phyloP scores from a whole-genome alignment of 2,329 filamentous ascomycete species.

The Akanthomyces dipterigenus region DNA sequence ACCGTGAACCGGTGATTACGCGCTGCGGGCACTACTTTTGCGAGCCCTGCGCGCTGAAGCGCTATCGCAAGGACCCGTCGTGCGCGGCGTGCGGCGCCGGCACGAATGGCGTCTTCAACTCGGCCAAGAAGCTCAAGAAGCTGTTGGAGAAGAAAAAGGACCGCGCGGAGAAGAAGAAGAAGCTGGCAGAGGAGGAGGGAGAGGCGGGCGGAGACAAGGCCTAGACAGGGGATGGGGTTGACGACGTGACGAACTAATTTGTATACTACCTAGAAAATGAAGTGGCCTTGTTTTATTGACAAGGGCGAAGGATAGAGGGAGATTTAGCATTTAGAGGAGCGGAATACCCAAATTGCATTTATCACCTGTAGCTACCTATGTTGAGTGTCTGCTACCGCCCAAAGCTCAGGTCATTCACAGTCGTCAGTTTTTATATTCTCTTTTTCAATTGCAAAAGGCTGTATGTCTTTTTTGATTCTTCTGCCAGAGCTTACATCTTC shows the following conservation, averaged over 20 bases:
- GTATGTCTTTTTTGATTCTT: too few species aligned
- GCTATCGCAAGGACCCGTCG: conserved; percentile 79
- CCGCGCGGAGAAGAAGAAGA: conserved; percentile 51
- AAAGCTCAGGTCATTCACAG: neutral
- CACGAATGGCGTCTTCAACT: conserved; percentile 85
- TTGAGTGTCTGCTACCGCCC: neutral
- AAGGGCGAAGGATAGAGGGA: neutral
- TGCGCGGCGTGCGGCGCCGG: conserved; percentile 82
- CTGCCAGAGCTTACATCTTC: too few species aligned
- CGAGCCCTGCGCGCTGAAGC: conserved; percentile 76
- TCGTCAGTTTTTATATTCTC: neutral
- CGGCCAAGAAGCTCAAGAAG: conserved; percentile 74
- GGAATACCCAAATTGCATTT: conserved; percentile 3
- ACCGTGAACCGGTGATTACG: conserved; percentile 75
- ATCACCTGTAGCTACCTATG: neutral
- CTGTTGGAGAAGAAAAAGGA: conserved; percentile 68
- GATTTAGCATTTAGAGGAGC: neutral
- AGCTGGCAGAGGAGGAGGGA: conserved; percentile 46
- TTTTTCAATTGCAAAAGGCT: too few species aligned
- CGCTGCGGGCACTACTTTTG: conserved; percentile 97
- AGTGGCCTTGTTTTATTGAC: neutral
- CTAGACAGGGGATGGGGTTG: neutral
- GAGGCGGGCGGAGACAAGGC: conserved; percentile 28
- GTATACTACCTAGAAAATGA: neutral
- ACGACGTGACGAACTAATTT: neutral